Conservation (phyloP, 257 asterid species). For the Solanum neorickii region DNA sequence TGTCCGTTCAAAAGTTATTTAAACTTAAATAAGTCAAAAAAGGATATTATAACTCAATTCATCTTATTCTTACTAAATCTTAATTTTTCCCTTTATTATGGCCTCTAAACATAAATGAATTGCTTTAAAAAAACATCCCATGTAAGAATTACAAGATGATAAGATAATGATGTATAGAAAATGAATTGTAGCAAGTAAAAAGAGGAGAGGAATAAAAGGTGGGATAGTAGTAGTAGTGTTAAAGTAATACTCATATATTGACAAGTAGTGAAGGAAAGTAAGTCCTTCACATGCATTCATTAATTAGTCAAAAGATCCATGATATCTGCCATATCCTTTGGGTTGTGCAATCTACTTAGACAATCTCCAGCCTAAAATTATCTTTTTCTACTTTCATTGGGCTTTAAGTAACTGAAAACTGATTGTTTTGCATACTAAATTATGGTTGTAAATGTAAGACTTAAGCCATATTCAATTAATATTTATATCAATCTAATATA, state of each 20-base stretch:
- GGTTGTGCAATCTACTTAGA: background rate
- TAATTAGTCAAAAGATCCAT: background rate
- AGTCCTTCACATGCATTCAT: background rate
- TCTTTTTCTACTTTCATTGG: background rate
- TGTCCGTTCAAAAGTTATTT: background rate
- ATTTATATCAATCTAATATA: background rate
- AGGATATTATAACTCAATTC: background rate
- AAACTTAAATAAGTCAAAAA: background rate
- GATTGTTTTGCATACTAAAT: background rate
- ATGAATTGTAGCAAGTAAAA: background rate
- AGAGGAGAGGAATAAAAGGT: background rate
- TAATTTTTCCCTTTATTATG: background rate
- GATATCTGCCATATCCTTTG: background rate
- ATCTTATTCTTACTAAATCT: background rate
- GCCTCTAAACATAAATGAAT: background rate
- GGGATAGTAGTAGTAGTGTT: background rate
- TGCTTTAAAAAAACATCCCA: background rate
- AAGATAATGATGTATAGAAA: background rate
- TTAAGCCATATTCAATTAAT: background rate
- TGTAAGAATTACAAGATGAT: background rate
- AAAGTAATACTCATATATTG: background rate
- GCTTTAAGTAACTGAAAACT: background rate
- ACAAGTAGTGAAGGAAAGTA: background rate
- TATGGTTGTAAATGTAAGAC: background rate
- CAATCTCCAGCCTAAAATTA: background rate